These are phyloP conservation scores for Rhizoctonia solani DNA, from an alignment of 1,284 basidiomycete genomes.

Conservation along the genomic window DNA sequence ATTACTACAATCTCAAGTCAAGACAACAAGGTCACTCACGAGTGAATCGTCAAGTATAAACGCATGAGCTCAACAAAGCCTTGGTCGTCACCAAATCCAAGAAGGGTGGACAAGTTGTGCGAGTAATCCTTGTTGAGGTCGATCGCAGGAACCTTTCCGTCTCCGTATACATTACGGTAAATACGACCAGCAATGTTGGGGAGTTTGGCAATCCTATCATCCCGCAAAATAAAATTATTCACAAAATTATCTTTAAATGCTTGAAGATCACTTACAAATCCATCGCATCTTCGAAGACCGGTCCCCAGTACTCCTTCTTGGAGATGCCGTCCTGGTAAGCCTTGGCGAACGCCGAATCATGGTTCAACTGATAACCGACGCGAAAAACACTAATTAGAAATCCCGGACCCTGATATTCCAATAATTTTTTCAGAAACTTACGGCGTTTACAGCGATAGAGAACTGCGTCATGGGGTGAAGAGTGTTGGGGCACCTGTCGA, in stretches of 20 bases:
- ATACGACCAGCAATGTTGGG: slow-evolving; percentile 97
- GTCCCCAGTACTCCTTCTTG: slow-evolving; percentile 98
- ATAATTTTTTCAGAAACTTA: slow-evolving; percentile 54
- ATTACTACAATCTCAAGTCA: neutral
- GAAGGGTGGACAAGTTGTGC: slow-evolving; percentile 87
- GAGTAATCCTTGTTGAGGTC: slow-evolving; percentile 92
- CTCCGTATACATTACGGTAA: slow-evolving; percentile 91
- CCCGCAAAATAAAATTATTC: neutral
- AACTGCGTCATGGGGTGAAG: slow-evolving; percentile 98
- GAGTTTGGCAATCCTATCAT: slow-evolving; percentile 87
- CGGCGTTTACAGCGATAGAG: slow-evolving; percentile 89
- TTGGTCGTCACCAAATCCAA: slow-evolving; percentile 89
- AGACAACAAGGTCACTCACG: slow-evolving; percentile 46
- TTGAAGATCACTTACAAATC: slow-evolving; percentile 75
- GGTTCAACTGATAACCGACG: slow-evolving; percentile 90
- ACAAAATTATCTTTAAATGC: neutral
- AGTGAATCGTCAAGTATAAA: slow-evolving; percentile 97
- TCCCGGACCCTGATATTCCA: slow-evolving; percentile 10
- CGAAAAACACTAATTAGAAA: slow-evolving; percentile 14
- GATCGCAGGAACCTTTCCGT: slow-evolving; percentile 88
- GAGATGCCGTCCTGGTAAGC: slow-evolving; percentile 91
- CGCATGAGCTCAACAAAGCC: slow-evolving; percentile 94
- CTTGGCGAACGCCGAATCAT: slow-evolving; percentile 96
- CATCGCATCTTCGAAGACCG: slow-evolving; percentile 95
- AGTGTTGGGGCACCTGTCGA: slow-evolving; percentile 91